A percentile compares a stretch with the other conserved stretches of the same genome.
Conservation (phyloP, 352 stramenopile genomes). For the Pelagophyceae sp. region DNA sequence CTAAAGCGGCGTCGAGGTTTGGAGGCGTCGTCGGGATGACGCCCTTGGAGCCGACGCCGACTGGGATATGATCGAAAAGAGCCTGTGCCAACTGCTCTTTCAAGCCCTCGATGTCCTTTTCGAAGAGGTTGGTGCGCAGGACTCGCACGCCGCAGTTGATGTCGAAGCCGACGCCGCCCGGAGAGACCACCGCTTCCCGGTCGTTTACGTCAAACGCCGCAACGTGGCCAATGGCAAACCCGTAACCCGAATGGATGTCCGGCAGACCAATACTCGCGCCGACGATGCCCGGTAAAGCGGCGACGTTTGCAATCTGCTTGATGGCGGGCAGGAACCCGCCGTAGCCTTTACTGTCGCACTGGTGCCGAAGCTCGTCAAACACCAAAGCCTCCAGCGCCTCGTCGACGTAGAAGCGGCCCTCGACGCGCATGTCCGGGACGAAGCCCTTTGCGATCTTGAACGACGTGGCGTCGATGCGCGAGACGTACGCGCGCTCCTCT, state of each 20-base stretch:
- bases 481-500: slow-evolving; percentile 51
- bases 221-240: slow-evolving; percentile 74
- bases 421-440: slow-evolving; percentile 61
- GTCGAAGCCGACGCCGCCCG: slow-evolving; percentile 61
- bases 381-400: slow-evolving; percentile 49
- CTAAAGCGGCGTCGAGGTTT: slow-evolving; percentile 56
- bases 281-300: slow-evolving; percentile 65
- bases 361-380: slow-evolving; percentile 56
- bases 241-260: slow-evolving; percentile 70
- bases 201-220: slow-evolving; percentile 70
- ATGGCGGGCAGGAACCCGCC: slow-evolving; percentile 61
- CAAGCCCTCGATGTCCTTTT: slow-evolving; percentile 50
- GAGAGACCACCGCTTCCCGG: slow-evolving; percentile 55
- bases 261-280: slow-evolving; percentile 57
- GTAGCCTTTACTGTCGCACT: slow-evolving; percentile 26
- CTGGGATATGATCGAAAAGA: slow-evolving; percentile 68
- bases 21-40: slow-evolving; percentile 51
- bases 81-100: slow-evolving; percentile 51
- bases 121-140: slow-evolving; percentile 62
- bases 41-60: slow-evolving; percentile 61
- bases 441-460: slow-evolving; percentile 59
- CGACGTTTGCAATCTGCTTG: slow-evolving; percentile 72
- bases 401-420: slow-evolving; percentile 41
- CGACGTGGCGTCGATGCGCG: slow-evolving; percentile 34
- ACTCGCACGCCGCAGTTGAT: slow-evolving; percentile 67